Evolutionary conservation across 2,329 filamentous ascomycete species (phyloP), one percentile per base, ranked within the genome.

Genomic region (Stenocarpella maydis): DNA sequence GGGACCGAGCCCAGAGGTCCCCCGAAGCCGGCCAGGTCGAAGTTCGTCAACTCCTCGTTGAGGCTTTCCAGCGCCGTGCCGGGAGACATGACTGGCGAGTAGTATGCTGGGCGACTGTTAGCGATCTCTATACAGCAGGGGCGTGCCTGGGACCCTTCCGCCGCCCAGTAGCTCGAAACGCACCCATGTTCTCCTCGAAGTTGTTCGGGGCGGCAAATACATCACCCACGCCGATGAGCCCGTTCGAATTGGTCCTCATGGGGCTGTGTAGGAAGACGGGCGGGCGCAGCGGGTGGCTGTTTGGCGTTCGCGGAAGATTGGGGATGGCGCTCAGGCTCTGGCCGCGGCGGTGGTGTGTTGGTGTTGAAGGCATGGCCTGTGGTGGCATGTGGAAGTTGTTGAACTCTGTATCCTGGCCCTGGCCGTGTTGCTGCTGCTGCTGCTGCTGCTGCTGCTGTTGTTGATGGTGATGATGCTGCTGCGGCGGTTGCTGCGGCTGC

Each of bases 201-300:
- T 24, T 47, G 41, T 58, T 47, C n/a, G n/a, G n/a, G 10, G 61
- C 50, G 34, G 49, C 60, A 60, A 71, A 71, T 37, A 71, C 69
- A 55, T 71, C 69, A 28, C 69, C 69, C 4, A 71, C 69, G 5
- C 69, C 69, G 49, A 71, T 71, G 6, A 71, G 54, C 26, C 69
- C 69, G 17, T 55, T 69, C 1, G 67, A 54, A 39, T 71, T 69
- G 52, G 58, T 28, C 31, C 61, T 65, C 67, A 71, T 69, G 9
- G 69, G 69, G 28, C 69, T 71, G 54, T 69, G 69, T n/a, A 71
- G 69, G 28, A 53, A 71, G 54, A 71, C 69, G n/a, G 69, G 69
- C 31, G 69, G 69, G 15, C 69, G 69, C 55, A 71, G 31, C 28
- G 58, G 65, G 28, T 61, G 63, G 34, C 52, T 54, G 61, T 69